Percentiles rank a stretch among this genome's conserved stretches.
phyloP scores from a whole-genome alignment of 257 asterid species.

The Solanum sejunctum region DNA sequence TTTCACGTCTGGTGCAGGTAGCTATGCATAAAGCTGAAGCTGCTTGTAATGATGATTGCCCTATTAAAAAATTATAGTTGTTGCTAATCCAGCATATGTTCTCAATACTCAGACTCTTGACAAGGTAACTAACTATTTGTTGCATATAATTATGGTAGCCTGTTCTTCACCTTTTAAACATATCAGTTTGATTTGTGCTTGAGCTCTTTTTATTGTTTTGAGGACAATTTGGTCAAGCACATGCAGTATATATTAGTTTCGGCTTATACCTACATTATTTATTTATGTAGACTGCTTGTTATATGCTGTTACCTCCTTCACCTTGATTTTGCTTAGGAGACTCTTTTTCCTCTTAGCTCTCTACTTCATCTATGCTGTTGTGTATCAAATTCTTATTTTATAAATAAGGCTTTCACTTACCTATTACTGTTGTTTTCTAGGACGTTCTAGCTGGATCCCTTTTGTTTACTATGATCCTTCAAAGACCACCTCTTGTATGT shows the following conservation, averaged over 20 bases:
- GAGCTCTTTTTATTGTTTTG: neutral
- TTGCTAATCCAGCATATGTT: slow-evolving; percentile 86
- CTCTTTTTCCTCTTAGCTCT: neutral
- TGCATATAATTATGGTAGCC: neutral
- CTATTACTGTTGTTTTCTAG: neutral
- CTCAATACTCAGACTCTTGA: slow-evolving; percentile 49
- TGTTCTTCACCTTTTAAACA: neutral
- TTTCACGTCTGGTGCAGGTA: too few relatives aligned
- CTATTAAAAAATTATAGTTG: slow-evolving; percentile 67
- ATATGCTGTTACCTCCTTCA: neutral
- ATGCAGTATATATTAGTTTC: neutral
- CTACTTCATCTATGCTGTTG: neutral
- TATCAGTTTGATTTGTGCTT: neutral
- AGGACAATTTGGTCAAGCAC: neutral
- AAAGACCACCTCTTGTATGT: neutral
- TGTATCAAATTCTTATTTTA: neutral
- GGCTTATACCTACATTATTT: too few relatives aligned
- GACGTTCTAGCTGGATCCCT: neutral
- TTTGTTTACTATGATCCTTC: neutral
- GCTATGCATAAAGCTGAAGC: slow-evolving; percentile 98
- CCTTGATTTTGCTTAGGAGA: neutral
- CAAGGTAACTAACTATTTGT: slow-evolving; percentile 20
- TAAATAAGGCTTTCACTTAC: neutral
- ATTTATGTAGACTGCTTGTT: neutral
- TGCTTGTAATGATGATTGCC: slow-evolving; percentile 85